Percentiles rank a stretch among this genome's conserved stretches.
Evolutionary conservation across 2,329 filamentous ascomycete species (phyloP).

Genomic region (Fusarium subglutinans): DNA sequence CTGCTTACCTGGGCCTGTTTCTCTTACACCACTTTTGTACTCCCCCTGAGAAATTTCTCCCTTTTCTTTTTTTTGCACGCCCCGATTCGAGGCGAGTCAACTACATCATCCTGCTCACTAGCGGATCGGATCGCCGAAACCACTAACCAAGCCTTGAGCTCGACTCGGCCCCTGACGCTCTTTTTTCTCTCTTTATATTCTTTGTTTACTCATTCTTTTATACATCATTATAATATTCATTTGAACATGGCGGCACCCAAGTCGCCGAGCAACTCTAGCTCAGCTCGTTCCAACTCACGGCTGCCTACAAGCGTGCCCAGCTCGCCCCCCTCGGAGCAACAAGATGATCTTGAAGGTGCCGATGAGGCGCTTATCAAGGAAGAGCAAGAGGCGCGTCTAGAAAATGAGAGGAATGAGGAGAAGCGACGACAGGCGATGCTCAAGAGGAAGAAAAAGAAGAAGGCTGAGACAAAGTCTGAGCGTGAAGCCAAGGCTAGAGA

Average conservation of each 20-base stretch:
- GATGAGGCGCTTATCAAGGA: constrained; percentile 48
- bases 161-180: background rate
- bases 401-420: constrained; percentile 61
- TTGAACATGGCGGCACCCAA: constrained; percentile 43
- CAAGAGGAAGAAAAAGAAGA: constrained; percentile 57
- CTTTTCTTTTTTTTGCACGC: constrained; percentile 9
- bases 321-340: constrained; percentile 45
- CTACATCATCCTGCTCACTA: constrained; percentile 39
- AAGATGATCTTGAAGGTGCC: constrained; percentile 32
- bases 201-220: background rate
- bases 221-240: background rate
- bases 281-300: constrained; percentile 42
- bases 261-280: constrained; percentile 44
- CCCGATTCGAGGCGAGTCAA: constrained; percentile 26
- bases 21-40: background rate
- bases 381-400: constrained; percentile 48
- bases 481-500: constrained; percentile 67
- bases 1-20: background rate
- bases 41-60: background rate
- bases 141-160: constrained; percentile 8
- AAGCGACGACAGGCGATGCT: constrained; percentile 51
- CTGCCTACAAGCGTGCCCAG: constrained; percentile 50
- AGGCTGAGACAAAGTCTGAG: constrained; percentile 62
- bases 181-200: background rate
- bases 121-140: constrained; percentile 12